Base-by-base conservation (phyloP, 345 rosid species). In the Carallia brachiata region DNA sequence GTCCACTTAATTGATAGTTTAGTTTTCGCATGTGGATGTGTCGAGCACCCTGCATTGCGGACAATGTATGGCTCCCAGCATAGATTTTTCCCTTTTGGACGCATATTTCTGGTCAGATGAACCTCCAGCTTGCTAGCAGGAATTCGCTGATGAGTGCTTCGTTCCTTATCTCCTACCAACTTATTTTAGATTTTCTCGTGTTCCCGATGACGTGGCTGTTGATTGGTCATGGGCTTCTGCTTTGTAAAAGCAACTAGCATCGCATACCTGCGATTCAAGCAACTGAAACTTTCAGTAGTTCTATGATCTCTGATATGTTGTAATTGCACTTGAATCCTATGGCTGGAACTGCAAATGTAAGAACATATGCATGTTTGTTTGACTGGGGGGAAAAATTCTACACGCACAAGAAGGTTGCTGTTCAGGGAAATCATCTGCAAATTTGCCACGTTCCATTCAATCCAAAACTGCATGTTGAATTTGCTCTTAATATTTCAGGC, bases 401-500 rank as follows among this genome's bases (percentile, higher is more conserved):
- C 17, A 44, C 5, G 3, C 50, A 44, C 50, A 40, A 40, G 47
- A 40, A 40, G 13, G 47, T 40, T 40, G 47, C 47, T 7, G 13
- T 40, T 40, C 47, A 40, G 12, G 47, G 12, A 40, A 8, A 40
- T 40, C 12, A 8, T 40, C 47, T 40, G 47, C 50, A 44, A 44
- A 12, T 3, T 44, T 44, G 3, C 50, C 4, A 4, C 0, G 16
- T 44, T 44, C 4, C 16, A 2, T 44, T 10, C 48, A 44, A 44
- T 44, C n/a, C 0, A 31, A 23, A 54, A 12, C 10, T 36, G 5
- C 52, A 23, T 23, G 23, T 23, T 32, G 6, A 27, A 50, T 55
- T 64, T 60, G n/a, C 23, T 55, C 5, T 59, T 66, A 36, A 34
- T 63, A 39, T 68, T 67, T 44, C 73, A 74, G 78, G 78, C 78